phyloP scores from a whole-genome alignment of 805 yeast species.

The Lachancea sp. region DNA sequence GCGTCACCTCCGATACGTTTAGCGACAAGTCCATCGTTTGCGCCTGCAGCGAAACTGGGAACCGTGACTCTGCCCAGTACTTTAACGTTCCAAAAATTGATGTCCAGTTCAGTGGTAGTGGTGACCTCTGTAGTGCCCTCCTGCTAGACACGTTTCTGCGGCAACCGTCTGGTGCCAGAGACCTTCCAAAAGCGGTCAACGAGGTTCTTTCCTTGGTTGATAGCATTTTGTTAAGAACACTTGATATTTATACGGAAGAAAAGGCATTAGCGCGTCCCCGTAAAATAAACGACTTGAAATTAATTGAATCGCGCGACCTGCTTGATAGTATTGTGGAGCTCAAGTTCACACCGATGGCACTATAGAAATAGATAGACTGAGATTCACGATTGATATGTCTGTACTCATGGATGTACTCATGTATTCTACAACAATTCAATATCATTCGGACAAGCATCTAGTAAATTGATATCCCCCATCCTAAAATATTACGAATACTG shows the following conservation, averaged over 20 bases:
- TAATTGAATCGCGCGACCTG: constrained; percentile 39
- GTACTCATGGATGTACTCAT: not conserved
- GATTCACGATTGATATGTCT: too few species aligned
- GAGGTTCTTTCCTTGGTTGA: constrained; percentile 38
- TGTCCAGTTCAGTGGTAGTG: constrained; percentile 67
- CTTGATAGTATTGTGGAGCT: constrained; percentile 12
- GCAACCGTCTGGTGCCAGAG: constrained; percentile 12
- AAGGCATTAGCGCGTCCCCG: not conserved
- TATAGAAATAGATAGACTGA: not conserved
- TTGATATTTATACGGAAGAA: constrained; percentile 15
- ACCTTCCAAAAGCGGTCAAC: constrained; percentile 31
- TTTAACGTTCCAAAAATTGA: constrained; percentile 43
- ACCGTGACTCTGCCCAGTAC: constrained; percentile 33
- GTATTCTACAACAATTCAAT: not conserved
- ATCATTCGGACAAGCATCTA: not conserved
- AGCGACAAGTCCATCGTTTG: constrained; percentile 6
- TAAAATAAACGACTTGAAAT: constrained; percentile 38
- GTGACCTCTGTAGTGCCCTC: constrained; percentile 64
- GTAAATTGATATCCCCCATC: too few species aligned
- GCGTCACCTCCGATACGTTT: constrained; percentile 31
- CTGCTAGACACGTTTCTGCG: constrained; percentile 44
- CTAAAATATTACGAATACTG: not conserved
- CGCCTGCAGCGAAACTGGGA: constrained; percentile 23
- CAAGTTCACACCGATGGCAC: constrained; percentile 4
- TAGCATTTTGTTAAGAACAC: constrained; percentile 38